A percentile compares a stretch with the other conserved stretches of the same genome.
These are phyloP conservation scores for Bryoglossum gracile DNA, from an alignment of 495 filamentous ascomycete species.

Conservation along the genomic window DNA sequence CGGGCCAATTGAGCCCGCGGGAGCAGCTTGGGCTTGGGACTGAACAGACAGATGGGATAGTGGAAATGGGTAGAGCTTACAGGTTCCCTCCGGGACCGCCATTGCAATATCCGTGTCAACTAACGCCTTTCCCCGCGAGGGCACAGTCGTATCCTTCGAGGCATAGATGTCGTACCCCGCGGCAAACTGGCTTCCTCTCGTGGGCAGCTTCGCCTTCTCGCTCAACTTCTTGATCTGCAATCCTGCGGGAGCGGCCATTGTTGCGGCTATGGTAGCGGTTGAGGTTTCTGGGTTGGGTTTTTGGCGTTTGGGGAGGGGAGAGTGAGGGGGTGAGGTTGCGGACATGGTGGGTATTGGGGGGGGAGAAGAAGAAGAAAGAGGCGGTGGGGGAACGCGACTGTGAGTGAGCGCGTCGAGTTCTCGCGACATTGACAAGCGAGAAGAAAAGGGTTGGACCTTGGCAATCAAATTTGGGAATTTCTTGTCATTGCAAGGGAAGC, in stretches of 20 bases:
- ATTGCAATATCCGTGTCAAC: conserved; percentile 89
- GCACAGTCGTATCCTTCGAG: conserved; percentile 64
- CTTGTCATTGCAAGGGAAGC: too few relatives aligned
- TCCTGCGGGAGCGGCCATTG: conserved; percentile 25
- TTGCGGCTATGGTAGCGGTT: conserved; percentile 22
- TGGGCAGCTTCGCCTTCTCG: conserved; percentile 64
- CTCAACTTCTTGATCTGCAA: conserved; percentile 72
- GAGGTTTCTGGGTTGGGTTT: conserved; percentile 39
- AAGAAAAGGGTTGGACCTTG: too few relatives aligned
- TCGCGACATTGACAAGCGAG: too few relatives aligned
- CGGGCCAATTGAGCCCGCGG: too few relatives aligned
- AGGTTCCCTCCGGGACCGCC: conserved; percentile 79
- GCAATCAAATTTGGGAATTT: too few relatives aligned
- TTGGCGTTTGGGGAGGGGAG: conserved; percentile 55
- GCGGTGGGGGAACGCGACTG: too few relatives aligned
- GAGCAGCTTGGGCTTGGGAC: too few relatives aligned
- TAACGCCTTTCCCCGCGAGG: conserved; percentile 71
- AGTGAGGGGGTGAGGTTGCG: conserved; percentile 29
- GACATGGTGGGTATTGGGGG: conserved; percentile 50
- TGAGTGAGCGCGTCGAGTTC: too few relatives aligned
- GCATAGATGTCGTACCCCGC: conserved; percentile 90
- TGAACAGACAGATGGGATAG: too few relatives aligned
- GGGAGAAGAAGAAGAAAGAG: conserved; percentile 2
- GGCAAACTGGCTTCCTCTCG: conserved; percentile 78
- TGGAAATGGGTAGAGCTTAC: conserved; percentile 50